Evolutionary conservation across 2,329 filamentous ascomycete genomes (phyloP), one percentile per base, ranked within the genome.

Genomic region (Colletotrichum camelliae): DNA sequence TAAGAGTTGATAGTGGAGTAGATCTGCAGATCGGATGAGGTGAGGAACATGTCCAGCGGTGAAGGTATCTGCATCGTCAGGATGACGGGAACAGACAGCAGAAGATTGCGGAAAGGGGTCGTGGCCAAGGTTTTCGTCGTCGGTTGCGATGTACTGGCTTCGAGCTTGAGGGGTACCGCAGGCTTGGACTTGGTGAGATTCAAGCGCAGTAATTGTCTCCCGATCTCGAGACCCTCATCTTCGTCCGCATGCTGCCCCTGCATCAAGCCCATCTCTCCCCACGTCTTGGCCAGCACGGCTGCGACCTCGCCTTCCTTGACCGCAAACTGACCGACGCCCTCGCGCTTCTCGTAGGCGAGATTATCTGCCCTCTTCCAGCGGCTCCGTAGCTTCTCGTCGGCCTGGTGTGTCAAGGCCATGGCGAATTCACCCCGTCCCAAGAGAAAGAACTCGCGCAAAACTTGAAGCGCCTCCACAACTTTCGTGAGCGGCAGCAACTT

Each of bases 1-100:
- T 98, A 98, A 2, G 95, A 91, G 82, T 97, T 96, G 77, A 98
- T 93, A n/a, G 90, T 89, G 0, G 95, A 94, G 84, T 98, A 99
- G 1, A 91, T 91, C 65, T 94, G 90, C 13, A 98, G 86, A 80
- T 98, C 96, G 1, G 92, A 88, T 5, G 91, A 87, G 13, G 94
- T 92, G 33, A 98, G 91, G 80, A 98, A 98, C 35, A 99, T 90
- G 81, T 98, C 96, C 7, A 98, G 85, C 0, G 97, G 96, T 3
- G 94, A 93, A 4, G 91, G 91, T 10, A 98, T 92, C 52, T 93
- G 91, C 77, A 98, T 88, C 1, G 90, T 91, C 55, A 99, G 88
- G 4, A 88, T 86, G 7, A 93, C 94, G 0, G 96, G 93, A 1
- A 93, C 92, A 3, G 95, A 96, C 75, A 98, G 93, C 7, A 98